phyloP scores from a whole-genome alignment of 2,329 filamentous ascomycete species.

The Colletotrichum gloeosporioides region DNA sequence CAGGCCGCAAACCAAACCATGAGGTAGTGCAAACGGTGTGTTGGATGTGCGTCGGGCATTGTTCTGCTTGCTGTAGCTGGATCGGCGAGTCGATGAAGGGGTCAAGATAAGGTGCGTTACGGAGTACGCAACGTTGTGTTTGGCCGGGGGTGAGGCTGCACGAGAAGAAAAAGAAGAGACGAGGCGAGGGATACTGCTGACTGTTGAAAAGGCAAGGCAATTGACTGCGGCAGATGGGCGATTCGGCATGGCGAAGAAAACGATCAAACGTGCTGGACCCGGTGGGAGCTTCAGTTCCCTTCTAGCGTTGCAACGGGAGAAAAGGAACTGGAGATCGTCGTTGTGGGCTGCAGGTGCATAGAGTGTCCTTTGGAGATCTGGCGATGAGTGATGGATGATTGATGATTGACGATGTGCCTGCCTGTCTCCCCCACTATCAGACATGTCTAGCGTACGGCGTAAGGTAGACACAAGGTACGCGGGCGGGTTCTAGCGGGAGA shows the following conservation, averaged over 20 bases:
- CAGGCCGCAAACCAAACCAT: background rate
- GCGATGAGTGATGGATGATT: background rate
- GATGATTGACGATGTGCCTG: background rate
- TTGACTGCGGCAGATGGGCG: background rate
- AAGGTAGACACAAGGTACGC: background rate
- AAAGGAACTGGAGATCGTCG: background rate
- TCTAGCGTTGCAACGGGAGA: background rate
- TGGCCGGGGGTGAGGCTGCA: background rate
- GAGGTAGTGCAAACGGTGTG: background rate
- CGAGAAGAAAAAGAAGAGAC: background rate
- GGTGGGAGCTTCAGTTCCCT: background rate
- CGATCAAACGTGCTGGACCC: background rate
- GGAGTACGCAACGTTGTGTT: background rate
- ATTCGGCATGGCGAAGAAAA: background rate
- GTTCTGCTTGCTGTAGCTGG: background rate
- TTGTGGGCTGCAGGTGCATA: background rate
- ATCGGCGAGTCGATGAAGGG: background rate
- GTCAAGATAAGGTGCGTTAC: background rate
- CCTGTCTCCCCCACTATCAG: background rate
- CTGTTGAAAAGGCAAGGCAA: background rate
- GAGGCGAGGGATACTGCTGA: background rate
- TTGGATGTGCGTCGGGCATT: background rate
- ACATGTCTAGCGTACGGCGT: background rate
- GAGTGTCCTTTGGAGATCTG: background rate
- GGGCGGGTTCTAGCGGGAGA: background rate